Percentiles rank a stretch among this genome's conserved stretches.
These are phyloP conservation scores for Ascosphaera aggregata DNA, from an alignment of 2,329 filamentous ascomycete species.

Conservation along the genomic window DNA sequence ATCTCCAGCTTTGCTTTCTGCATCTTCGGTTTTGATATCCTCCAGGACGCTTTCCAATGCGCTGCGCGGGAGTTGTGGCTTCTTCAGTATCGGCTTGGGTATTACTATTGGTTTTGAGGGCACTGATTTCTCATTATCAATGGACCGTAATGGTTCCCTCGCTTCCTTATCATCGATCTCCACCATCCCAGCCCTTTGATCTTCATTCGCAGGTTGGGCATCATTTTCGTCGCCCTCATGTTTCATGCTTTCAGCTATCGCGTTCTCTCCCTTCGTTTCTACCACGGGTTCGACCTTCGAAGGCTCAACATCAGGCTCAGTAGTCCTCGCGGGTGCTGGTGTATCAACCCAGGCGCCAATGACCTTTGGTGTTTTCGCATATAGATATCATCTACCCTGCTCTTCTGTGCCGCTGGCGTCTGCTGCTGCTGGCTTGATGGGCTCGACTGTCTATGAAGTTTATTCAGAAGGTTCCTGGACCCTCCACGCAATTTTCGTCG, in stretches of 20 bases:
- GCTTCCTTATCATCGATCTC: conserved; percentile 3
- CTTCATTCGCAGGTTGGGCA: background rate
- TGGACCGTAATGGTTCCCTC: conserved; percentile 2
- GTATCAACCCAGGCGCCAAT: conserved; percentile 25
- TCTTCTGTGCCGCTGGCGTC: conserved; percentile 10
- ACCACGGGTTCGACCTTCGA: conserved; percentile 8
- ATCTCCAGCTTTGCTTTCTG: conserved; percentile 18
- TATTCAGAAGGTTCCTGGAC: background rate
- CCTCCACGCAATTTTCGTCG: background rate
- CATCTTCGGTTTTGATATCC: conserved; percentile 16
- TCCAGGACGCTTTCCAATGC: conserved; percentile 20
- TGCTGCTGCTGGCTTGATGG: conserved; percentile 14
- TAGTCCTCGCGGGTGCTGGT: conserved; percentile 8
- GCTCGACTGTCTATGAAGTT: conserved; percentile 10
- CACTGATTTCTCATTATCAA: conserved; percentile 1
- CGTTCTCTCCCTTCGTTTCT: background rate
- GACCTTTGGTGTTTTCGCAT: conserved; percentile 21
- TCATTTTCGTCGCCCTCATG: background rate
- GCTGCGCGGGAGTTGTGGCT: conserved; percentile 19
- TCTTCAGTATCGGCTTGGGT: conserved; percentile 8
- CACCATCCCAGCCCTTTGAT: conserved; percentile 1
- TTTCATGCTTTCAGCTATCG: background rate
- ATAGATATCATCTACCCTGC: conserved; percentile 7
- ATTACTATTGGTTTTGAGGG: conserved; percentile 6
- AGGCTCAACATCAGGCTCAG: background rate